phyloP scores from a whole-genome alignment of 1,284 basidiomycete genomes.

The Puccinia polysora region DNA sequence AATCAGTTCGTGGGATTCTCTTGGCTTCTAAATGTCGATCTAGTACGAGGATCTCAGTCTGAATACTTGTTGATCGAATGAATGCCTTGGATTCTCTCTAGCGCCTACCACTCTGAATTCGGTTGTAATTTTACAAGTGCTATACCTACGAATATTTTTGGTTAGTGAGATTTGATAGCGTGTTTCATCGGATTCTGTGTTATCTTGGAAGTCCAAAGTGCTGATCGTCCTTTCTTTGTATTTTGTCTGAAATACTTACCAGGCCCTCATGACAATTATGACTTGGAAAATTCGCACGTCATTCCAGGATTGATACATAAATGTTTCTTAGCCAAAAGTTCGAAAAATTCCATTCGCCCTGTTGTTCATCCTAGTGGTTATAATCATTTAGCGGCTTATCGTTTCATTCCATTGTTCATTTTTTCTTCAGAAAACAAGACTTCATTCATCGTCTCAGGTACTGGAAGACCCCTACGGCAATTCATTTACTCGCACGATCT shows the following conservation, averaged over 20 bases:
- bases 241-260: neutral
- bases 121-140: conserved; percentile 84
- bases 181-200: neutral
- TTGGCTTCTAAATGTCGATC: too few species aligned
- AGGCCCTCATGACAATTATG: conserved; percentile 55
- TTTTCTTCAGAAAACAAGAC: conserved; percentile 68
- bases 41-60: too few species aligned
- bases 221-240: too few species aligned
- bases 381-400: neutral
- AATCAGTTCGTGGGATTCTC: conserved; percentile 65
- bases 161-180: conserved; percentile 51
- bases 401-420: too few species aligned
- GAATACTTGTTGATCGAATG: neutral
- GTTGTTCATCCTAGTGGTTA: neutral
- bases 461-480: conserved; percentile 79
- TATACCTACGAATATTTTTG: conserved; percentile 87
- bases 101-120: conserved; percentile 83
- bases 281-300: conserved; percentile 80
- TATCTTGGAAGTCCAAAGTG: too few species aligned
- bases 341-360: conserved; percentile 45
- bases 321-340: conserved; percentile 78
- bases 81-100: conserved; percentile 51
- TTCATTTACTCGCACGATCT: conserved; percentile 88
- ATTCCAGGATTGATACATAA: conserved; percentile 84
- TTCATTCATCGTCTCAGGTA: conserved; percentile 74